A percentile compares a stretch with the other conserved stretches of the same genome.
Evolutionary conservation across 2,329 filamentous ascomycete genomes (phyloP).

Genomic region (Fusarium burgessii): DNA sequence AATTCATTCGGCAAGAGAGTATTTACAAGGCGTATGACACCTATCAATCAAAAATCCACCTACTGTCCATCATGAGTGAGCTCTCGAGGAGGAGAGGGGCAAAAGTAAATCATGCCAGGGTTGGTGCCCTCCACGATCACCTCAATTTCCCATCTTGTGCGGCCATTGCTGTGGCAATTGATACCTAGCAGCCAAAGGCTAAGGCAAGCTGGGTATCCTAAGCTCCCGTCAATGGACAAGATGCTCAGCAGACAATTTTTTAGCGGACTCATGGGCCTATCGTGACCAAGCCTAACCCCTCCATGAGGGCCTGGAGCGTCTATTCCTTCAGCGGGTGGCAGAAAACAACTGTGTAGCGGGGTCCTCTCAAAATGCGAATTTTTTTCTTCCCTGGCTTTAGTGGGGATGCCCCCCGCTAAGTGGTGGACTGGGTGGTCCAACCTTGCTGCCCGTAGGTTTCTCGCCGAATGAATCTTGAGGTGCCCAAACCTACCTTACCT

Average conservation of each 20-base stretch:
- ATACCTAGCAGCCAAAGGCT: neutral
- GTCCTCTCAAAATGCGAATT: conserved; percentile 31
- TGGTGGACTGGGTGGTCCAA: conserved; percentile 34
- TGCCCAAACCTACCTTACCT: conserved; percentile 28
- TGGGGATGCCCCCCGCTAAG: conserved; percentile 18
- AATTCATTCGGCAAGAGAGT: neutral
- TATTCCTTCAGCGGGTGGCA: conserved; percentile 26
- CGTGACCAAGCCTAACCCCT: conserved; percentile 30
- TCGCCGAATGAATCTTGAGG: conserved; percentile 43
- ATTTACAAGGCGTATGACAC: neutral
- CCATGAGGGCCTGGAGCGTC: conserved; percentile 38
- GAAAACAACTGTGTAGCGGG: conserved; percentile 25
- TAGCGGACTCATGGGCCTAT: conserved; percentile 39
- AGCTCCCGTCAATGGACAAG: neutral
- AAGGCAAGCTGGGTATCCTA: neutral
- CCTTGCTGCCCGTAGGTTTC: conserved; percentile 18
- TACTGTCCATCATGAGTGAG: neutral
- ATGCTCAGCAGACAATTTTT: conserved; percentile 38
- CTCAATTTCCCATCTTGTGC: conserved; percentile 37
- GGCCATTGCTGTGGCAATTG: conserved; percentile 32
- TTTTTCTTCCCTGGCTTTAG: conserved; percentile 39
- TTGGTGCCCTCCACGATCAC: conserved; percentile 40
- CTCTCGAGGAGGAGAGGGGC: conserved; percentile 4
- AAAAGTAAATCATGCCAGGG: conserved; percentile 28
- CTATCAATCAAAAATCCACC: neutral